phyloP scores from a whole-genome alignment of 352 stramenopile genomes.

The Globisporangium canariense region DNA sequence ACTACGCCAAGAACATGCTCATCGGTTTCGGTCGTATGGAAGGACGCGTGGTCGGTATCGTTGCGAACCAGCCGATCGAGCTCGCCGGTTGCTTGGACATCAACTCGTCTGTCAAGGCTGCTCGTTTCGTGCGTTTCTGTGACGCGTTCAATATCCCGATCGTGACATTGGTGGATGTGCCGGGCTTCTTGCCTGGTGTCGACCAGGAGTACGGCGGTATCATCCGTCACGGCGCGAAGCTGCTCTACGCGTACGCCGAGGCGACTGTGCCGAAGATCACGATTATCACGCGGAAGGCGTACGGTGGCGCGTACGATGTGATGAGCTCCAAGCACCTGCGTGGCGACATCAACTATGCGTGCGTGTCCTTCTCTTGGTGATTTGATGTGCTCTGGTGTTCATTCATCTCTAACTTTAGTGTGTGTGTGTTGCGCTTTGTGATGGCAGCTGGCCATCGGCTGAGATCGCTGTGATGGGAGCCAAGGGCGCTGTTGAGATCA shows the following conservation, averaged over 20 bases:
- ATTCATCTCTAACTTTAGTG: slow-evolving; percentile 10
- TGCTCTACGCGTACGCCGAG: slow-evolving; percentile 98
- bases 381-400: not conserved
- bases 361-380: slow-evolving; percentile 1
- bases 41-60: slow-evolving; percentile 93
- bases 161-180: slow-evolving; percentile 98
- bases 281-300: slow-evolving; percentile 98
- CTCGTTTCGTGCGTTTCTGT: slow-evolving; percentile 97
- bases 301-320: slow-evolving; percentile 98
- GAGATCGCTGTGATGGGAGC: slow-evolving; percentile 91
- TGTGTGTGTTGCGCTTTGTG: slow-evolving; percentile 11
- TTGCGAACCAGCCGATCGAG: slow-evolving; percentile 98
- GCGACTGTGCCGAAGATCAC: slow-evolving; percentile 98
- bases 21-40: slow-evolving; percentile 97
- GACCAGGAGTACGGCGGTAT: slow-evolving; percentile 91
- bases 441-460: slow-evolving; percentile 58
- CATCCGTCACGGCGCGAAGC: slow-evolving; percentile 96
- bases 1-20: slow-evolving; percentile 98
- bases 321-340: slow-evolving; percentile 98
- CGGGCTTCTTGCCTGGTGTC: slow-evolving; percentile 96
- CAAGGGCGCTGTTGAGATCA: slow-evolving; percentile 97
- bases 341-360: slow-evolving; percentile 97
- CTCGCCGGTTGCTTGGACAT: slow-evolving; percentile 98
- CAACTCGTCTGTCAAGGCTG: slow-evolving; percentile 95
- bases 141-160: slow-evolving; percentile 99